phyloP scores from a whole-genome alignment of 306 rosid species.

The Canavalia ensiformis region DNA sequence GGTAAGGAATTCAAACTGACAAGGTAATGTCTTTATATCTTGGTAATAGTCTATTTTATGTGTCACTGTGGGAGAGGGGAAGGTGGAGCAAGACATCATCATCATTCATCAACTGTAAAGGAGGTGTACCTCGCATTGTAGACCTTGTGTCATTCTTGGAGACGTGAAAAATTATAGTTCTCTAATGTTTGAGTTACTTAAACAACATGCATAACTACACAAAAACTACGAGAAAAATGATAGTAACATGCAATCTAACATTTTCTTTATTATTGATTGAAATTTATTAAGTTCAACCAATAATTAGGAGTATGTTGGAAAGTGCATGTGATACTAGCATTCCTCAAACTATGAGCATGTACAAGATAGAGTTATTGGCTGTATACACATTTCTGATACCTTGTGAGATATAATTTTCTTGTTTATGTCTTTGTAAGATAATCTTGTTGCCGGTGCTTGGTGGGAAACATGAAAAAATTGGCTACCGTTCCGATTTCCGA shows the following conservation, averaged over 20 bases:
- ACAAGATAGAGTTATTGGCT: conserved; percentile 11
- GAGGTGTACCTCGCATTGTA: conserved; percentile 38
- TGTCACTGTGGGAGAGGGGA: neutral
- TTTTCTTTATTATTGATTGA: neutral
- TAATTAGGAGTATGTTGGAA: neutral
- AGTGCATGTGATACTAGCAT: neutral
- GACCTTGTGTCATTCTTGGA: conserved; percentile 41
- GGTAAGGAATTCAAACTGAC: conserved; percentile 26
- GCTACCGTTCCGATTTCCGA: neutral
- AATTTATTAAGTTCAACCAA: neutral
- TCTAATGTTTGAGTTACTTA: conserved; percentile 2
- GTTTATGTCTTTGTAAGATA: neutral
- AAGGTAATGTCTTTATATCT: conserved; percentile 7
- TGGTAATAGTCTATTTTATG: conserved; percentile 17
- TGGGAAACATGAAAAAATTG: neutral
- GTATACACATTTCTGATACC: conserved; percentile 13
- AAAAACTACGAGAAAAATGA: neutral
- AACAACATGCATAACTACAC: conserved; percentile 22
- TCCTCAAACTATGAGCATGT: conserved; percentile 6
- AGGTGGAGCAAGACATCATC: conserved; percentile 32
- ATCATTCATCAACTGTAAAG: conserved; percentile 33
- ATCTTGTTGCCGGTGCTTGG: neutral
- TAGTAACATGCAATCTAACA: neutral
- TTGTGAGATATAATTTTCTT: too few species aligned
- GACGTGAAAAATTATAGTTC: neutral